Evolutionary conservation across 495 filamentous ascomycete species (phyloP).

Genomic region (Tuber aestivum): DNA sequence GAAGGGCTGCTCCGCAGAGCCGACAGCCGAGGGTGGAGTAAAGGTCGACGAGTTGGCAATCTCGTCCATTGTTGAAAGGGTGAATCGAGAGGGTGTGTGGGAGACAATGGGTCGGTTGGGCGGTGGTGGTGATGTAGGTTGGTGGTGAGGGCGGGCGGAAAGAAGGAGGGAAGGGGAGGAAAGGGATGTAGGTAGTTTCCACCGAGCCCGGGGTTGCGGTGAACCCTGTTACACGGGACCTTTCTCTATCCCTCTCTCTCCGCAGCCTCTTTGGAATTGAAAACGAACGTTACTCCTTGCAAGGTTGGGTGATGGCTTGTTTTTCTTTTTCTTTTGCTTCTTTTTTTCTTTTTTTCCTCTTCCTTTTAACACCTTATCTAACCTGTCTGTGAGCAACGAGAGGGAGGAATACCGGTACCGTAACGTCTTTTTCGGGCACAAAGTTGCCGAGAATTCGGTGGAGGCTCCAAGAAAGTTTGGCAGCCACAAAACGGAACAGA

Average conservation of each 20-base stretch:
- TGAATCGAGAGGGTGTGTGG: not conserved
- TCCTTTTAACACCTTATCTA: not conserved
- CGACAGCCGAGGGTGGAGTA: conserved; percentile 32
- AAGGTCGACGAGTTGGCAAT: conserved; percentile 28
- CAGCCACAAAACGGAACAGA: conserved; percentile 4
- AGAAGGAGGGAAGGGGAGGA: not conserved
- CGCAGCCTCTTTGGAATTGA: not conserved
- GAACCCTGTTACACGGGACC: not conserved
- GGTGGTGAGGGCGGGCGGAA: not conserved
- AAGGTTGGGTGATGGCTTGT: not conserved
- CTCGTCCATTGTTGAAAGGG: conserved; percentile 25
- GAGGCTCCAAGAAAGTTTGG: not conserved
- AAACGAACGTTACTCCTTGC: not conserved
- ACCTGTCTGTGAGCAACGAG: not conserved
- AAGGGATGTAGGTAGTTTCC: not conserved
- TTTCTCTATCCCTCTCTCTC: not conserved
- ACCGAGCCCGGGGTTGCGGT: not conserved
- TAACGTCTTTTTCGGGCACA: not conserved
- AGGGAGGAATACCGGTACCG: too few species aligned
- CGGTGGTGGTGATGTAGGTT: not conserved
- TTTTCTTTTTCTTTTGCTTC: too few species aligned
- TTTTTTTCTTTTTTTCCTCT: not conserved
- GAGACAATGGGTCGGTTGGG: not conserved
- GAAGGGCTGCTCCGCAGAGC: conserved; percentile 38
- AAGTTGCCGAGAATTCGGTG: not conserved